These are phyloP conservation scores for Ilyonectria robusta DNA, from an alignment of 2,329 filamentous ascomycete genomes.

Conservation along the genomic window DNA sequence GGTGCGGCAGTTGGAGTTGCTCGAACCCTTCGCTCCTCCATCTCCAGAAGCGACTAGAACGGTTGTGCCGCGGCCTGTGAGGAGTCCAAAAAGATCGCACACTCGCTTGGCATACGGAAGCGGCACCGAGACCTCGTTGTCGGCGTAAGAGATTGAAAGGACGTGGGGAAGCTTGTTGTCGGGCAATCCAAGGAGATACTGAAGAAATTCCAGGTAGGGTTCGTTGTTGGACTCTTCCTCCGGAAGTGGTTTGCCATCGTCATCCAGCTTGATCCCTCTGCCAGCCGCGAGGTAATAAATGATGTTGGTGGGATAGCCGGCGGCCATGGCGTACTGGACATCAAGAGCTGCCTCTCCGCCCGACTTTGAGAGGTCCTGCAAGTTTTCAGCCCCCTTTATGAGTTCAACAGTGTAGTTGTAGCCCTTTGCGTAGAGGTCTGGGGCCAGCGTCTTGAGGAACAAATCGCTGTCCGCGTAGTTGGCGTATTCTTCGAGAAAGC, in stretches of 20 bases:
- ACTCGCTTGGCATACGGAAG: conserved; percentile 65
- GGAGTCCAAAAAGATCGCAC: conserved; percentile 67
- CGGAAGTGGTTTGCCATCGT: conserved; percentile 53
- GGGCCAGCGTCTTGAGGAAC: conserved; percentile 56
- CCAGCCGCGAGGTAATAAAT: conserved; percentile 63
- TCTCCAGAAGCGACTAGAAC: conserved; percentile 68
- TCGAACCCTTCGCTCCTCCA: conserved; percentile 60
- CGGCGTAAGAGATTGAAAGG: conserved; percentile 70
- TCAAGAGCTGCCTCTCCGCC: conserved; percentile 64
- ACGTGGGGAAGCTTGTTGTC: conserved; percentile 67
- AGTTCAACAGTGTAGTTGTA: conserved; percentile 59
- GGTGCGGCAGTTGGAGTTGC: conserved; percentile 66
- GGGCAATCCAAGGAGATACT: conserved; percentile 62
- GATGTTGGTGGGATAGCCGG: conserved; percentile 61
- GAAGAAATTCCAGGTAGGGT: conserved; percentile 69
- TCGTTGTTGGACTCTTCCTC: conserved; percentile 62
- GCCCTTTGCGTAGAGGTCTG: conserved; percentile 52
- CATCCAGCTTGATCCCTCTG: conserved; percentile 58
- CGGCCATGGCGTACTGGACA: conserved; percentile 62
- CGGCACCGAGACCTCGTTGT: conserved; percentile 70
- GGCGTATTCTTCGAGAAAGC: conserved; percentile 65
- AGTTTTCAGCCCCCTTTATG: conserved; percentile 62
- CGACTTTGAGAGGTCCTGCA: conserved; percentile 54
- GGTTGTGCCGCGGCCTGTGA: conserved; percentile 66
- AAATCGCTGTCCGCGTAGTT: conserved; percentile 58